Base-by-base conservation (phyloP, 345 rosid species). In the Crucihimalaya himalaica region DNA sequence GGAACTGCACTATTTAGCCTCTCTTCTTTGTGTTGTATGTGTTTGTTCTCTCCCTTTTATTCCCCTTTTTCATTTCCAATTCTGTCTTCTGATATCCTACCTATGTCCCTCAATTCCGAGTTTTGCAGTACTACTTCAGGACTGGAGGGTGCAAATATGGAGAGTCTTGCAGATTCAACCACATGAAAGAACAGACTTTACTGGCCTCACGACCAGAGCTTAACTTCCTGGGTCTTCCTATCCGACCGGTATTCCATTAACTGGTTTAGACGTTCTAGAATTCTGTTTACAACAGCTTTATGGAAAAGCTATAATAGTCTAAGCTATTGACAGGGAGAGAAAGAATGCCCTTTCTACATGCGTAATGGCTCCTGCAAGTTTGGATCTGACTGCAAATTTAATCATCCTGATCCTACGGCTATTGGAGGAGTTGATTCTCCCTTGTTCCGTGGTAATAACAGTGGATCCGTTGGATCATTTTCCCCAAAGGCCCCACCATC, bases 131-230 rank as follows among this genome's bases (percentile, higher is more conserved):
- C 81, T 96, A 90, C 87, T 78, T 92, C 75, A 89, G 88, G 82
- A 89, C 92, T 67, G 98, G 96, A 55, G 99, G 99, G 66, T 96
- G 99, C 76, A 96, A 91, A 84, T 92, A 79, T 78, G 99, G 99
- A 61, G 86, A 86, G 27, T 81, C 93, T 63, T 96, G 99, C 81
- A 86, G 95, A 83, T 96, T 78, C 81, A 89, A 76, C 79, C 99
- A 96, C 87, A 55, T 86, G 5, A 87, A 74, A 73, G 76, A 82
- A 68, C 83, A 85, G 46, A 13, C 77, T 68, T 70, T 71, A 0
- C 55, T 71, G 14, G n/a, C 71, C 52, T 84, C 91, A 19, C 56
- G 57, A 62, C 68, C 74, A 18, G 96, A 86, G 79, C 86, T 92
- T 60, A 96, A 96, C 83, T 96, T 96, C 83, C 81, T 92, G 50